Conservation (phyloP, 257 asterid genomes). For the Catharanthus roseus region DNA sequence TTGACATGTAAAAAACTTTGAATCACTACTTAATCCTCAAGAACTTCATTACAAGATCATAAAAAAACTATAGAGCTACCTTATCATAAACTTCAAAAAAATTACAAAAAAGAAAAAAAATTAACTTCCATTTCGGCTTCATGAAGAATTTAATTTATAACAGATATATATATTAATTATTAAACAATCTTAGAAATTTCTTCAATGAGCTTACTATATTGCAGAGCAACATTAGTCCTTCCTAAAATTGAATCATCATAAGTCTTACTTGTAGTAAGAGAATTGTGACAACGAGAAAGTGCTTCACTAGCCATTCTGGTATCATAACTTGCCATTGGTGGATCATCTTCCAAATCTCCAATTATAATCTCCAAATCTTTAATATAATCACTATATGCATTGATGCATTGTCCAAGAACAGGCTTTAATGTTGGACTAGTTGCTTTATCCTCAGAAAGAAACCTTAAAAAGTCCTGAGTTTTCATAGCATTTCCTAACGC, state of each 20-base stretch:
- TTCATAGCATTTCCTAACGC: slow-evolving; percentile 16
- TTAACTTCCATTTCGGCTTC: too few species aligned
- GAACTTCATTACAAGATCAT: background rate
- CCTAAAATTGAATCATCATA: slow-evolving; percentile 7
- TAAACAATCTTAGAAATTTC: slow-evolving; percentile 10
- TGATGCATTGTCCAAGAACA: slow-evolving; percentile 7
- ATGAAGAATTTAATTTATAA: too few species aligned
- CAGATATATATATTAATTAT: too few species aligned
- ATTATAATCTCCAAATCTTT: background rate
- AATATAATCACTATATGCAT: slow-evolving; percentile 3
- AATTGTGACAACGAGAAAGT: background rate
- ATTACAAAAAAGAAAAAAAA: background rate
- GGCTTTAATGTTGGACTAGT: background rate
- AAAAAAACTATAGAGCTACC: background rate
- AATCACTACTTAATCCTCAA: background rate
- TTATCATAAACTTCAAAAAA: background rate
- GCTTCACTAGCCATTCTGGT: slow-evolving; percentile 8
- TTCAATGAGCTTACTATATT: slow-evolving; percentile 6
- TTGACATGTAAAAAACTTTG: background rate
- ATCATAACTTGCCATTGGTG: slow-evolving; percentile 15
- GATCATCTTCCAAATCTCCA: slow-evolving; percentile 17
- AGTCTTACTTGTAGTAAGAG: background rate
- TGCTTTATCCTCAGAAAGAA: background rate
- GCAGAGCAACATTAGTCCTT: slow-evolving; percentile 1
- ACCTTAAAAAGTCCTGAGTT: background rate